A percentile compares a stretch with the other conserved stretches of the same genome.
Evolutionary conservation across 2,329 filamentous ascomycete species (phyloP).

Genomic region (Diaporthe australafricana): DNA sequence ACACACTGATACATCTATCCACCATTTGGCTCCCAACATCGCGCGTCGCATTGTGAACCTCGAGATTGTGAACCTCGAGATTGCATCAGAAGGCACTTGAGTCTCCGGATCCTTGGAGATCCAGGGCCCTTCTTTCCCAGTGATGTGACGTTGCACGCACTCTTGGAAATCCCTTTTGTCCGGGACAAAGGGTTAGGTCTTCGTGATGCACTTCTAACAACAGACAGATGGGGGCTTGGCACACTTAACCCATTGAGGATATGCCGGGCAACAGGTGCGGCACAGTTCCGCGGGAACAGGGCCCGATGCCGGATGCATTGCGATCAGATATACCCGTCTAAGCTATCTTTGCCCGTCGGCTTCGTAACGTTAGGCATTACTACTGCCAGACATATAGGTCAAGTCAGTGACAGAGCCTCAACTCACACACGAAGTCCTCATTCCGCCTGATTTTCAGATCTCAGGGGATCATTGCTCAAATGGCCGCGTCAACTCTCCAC

Average conservation of each 20-base stretch:
- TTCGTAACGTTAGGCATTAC: no score
- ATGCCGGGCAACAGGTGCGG: not conserved
- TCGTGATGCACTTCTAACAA: not conserved
- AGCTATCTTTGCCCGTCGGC: no score
- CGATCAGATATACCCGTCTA: not conserved
- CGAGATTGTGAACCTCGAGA: not conserved
- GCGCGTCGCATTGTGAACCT: not conserved
- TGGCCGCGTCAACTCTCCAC: constrained; percentile 45
- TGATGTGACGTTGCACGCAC: constrained; percentile 1
- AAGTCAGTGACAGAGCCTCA: no score
- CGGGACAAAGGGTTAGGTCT: not conserved
- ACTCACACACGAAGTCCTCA: not conserved
- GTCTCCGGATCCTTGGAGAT: not conserved
- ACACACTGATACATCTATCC: not conserved
- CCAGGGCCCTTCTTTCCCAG: not conserved
- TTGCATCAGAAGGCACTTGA: not conserved
- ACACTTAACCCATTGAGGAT: not conserved
- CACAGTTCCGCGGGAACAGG: not conserved
- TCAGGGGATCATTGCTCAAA: not conserved
- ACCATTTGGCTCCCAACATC: not conserved
- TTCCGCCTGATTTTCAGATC: no score
- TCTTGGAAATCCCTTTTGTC: not conserved
- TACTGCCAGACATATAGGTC: no score
- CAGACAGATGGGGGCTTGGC: no score
- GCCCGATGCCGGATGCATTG: not conserved